These are phyloP conservation scores for Boletus huronensis DNA, from an alignment of 768 basidiomycete species.

Conservation along the genomic window DNA sequence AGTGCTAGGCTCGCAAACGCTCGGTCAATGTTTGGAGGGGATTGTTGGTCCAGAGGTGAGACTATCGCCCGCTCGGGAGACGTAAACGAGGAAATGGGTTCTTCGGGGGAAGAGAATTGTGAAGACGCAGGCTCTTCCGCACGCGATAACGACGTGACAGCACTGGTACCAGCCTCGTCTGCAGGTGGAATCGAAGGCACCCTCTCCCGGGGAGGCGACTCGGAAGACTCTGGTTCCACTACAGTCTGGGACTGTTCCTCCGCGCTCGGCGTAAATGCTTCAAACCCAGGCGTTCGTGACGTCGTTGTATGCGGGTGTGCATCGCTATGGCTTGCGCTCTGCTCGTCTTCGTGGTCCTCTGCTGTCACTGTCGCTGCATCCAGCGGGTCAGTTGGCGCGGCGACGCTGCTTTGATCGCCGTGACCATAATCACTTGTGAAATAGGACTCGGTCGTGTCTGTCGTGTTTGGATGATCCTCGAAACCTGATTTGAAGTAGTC, in stretches of 20 bases:
- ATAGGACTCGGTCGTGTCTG: conserved; percentile 34
- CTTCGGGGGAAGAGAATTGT: conserved; percentile 8
- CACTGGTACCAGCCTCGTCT: conserved; percentile 22
- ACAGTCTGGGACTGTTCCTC: conserved; percentile 24
- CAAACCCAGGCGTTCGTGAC: conserved; percentile 47
- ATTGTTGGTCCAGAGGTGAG: conserved; percentile 30
- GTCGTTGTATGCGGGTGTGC: conserved; percentile 9
- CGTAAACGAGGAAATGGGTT: conserved; percentile 11
- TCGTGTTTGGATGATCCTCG: conserved; percentile 24
- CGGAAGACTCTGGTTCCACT: conserved; percentile 7
- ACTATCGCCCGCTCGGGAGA: conserved; percentile 28
- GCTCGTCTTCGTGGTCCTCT: conserved; percentile 33
- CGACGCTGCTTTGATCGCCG: conserved; percentile 18
- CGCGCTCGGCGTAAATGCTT: conserved; percentile 30
- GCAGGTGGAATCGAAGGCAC: conserved; percentile 36
- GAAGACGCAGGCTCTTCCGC: conserved; percentile 12
- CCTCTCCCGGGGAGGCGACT: conserved; percentile 15
- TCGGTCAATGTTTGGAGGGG: conserved; percentile 23
- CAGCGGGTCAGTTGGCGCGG: conserved; percentile 37
- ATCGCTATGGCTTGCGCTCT: conserved; percentile 10
- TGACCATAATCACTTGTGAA: conserved; percentile 36
- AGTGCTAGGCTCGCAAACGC: conserved; percentile 44
- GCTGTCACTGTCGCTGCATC: conserved; percentile 36
- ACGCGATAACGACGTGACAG: conserved; percentile 15
- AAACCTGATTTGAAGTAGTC: conserved; percentile 30